Conservation (phyloP, 768 basidiomycete genomes). For the Boletus speciosus region DNA sequence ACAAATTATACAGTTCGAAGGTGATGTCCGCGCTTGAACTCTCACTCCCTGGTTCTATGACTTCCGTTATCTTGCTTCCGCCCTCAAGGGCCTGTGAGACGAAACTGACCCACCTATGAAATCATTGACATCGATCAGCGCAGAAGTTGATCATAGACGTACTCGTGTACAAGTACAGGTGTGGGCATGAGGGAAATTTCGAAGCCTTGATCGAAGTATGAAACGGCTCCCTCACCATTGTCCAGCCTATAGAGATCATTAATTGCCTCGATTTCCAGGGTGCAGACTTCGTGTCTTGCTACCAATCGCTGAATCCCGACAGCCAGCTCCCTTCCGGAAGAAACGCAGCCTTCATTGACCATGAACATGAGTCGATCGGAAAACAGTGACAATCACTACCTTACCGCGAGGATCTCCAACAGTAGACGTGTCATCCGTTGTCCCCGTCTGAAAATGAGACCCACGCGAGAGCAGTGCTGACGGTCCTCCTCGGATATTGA, state of each 20-base stretch:
- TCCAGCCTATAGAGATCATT: slow-evolving; percentile 24
- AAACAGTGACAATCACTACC: slow-evolving; percentile 22
- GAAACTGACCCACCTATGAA: slow-evolving; percentile 18
- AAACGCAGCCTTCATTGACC: slow-evolving; percentile 33
- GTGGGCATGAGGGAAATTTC: slow-evolving; percentile 35
- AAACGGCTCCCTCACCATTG: slow-evolving; percentile 31
- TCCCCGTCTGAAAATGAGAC: slow-evolving; percentile 22
- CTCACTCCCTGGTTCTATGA: slow-evolving; percentile 7
- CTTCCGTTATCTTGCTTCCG: slow-evolving; percentile 18
- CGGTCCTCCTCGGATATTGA: slow-evolving; percentile 42
- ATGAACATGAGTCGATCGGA: slow-evolving; percentile 9
- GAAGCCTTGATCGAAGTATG: slow-evolving; percentile 45
- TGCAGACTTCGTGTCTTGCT: slow-evolving; percentile 30
- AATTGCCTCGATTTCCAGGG: slow-evolving; percentile 15
- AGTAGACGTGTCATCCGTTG: slow-evolving; percentile 32
- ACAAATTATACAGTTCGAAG: slow-evolving; percentile 23
- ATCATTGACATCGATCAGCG: neutral
- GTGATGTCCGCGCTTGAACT: slow-evolving; percentile 15
- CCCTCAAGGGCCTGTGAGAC: slow-evolving; percentile 34
- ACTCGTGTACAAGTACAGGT: slow-evolving; percentile 30
- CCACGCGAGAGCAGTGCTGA: slow-evolving; percentile 34
- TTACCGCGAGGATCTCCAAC: slow-evolving; percentile 41
- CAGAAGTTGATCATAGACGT: slow-evolving; percentile 7
- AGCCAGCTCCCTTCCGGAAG: slow-evolving; percentile 35
- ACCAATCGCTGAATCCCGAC: slow-evolving; percentile 37